Evolutionary conservation across 371 early-diverging fungal species (phyloP), one percentile per base, ranked within the genome.

Genomic region (Rhizomucor miehei): DNA sequence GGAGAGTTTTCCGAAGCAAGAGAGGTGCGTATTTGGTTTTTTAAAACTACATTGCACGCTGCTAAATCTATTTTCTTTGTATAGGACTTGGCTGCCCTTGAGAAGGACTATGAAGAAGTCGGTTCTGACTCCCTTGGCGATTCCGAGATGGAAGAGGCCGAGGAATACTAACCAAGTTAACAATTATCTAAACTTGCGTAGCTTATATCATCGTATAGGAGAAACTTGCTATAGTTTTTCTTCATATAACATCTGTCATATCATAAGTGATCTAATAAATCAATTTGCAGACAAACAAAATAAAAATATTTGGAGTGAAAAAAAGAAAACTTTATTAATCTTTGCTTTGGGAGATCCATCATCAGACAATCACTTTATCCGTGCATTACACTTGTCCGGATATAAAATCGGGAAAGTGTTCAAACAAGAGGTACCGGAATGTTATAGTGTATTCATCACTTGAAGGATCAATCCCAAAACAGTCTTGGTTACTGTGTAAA

Each of bases 91-190:
- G 97, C 95, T 60, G 94, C 94, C 46, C 90, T 99, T 52, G 97
- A 97, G 84, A 90, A 92, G 84, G 98, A 99, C 76, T 99, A 97
- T 84, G 93, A 93, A 75, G 94, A 94, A 76, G 94, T 94, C 59
- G 92, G 89, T 52, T 80, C 88, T 66, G 94, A 94, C 77, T 86
- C 91, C 21, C 70, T 77, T 35, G 61, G 56, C 17, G 55, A 61
- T 10, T 56, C 55, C 12, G 61, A 61, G 41, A 82, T 79, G 46
- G 89, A 85, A 53, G 87, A 50, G 13, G 57, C 29, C 4, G 57
- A 62, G 74, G 55, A 55, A 75, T 61, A 55, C 29, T 29, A 29
- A 29, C 29, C n/a, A n/a, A n/a, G n/a, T n/a, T n/a, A n/a, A 29
- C 8, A 8, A 29, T 5, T 29, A 29, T 29, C 29, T 8, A 29